Percentiles rank a stretch among this genome's conserved stretches.
These are phyloP conservation scores for Agaricus sinodeliciosus DNA, from an alignment of 768 basidiomycete species.

Conservation along the genomic window DNA sequence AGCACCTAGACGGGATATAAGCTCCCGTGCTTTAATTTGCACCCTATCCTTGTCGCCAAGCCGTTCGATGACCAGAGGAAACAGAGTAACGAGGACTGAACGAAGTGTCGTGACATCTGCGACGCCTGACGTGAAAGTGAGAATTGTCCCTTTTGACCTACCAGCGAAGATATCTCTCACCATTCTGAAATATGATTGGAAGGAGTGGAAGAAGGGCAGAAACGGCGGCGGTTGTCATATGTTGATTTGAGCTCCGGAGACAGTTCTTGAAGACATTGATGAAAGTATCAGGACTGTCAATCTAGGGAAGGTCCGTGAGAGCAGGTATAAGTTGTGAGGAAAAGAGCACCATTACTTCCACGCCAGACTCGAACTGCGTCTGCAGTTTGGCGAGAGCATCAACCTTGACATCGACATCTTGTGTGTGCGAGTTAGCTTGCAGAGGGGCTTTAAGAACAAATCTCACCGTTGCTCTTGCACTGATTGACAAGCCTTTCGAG, in stretches of 20 bases:
- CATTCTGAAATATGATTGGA: conserved; percentile 45
- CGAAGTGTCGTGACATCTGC: conserved; percentile 58
- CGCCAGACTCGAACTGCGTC: conserved; percentile 61
- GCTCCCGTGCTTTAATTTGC: conserved; percentile 69
- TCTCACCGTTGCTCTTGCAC: conserved; percentile 58
- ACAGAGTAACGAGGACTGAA: conserved; percentile 58
- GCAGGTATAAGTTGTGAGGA: not conserved
- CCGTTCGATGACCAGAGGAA: conserved; percentile 72
- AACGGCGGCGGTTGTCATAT: conserved; percentile 72
- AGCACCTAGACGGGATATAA: conserved; percentile 68
- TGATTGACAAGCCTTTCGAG: conserved; percentile 59
- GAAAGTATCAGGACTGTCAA: conserved; percentile 66
- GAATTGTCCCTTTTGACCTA: conserved; percentile 32
- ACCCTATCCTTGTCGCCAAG: conserved; percentile 77
- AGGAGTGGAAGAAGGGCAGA: conserved; percentile 61
- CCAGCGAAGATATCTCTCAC: conserved; percentile 20
- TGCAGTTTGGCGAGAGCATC: conserved; percentile 79
- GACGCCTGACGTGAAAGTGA: conserved; percentile 29
- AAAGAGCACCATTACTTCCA: conserved; percentile 45
- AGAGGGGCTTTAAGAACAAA: not conserved
- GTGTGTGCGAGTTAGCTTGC: conserved; percentile 4
- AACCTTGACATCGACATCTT: conserved; percentile 77
- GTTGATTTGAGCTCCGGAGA: conserved; percentile 76
- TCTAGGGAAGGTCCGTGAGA: conserved; percentile 31
- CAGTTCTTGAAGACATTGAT: conserved; percentile 66